Evolutionary conservation across 768 basidiomycete species (phyloP), one percentile per base, ranked within the genome.

Genomic region (Tricholoma saponaceum): DNA sequence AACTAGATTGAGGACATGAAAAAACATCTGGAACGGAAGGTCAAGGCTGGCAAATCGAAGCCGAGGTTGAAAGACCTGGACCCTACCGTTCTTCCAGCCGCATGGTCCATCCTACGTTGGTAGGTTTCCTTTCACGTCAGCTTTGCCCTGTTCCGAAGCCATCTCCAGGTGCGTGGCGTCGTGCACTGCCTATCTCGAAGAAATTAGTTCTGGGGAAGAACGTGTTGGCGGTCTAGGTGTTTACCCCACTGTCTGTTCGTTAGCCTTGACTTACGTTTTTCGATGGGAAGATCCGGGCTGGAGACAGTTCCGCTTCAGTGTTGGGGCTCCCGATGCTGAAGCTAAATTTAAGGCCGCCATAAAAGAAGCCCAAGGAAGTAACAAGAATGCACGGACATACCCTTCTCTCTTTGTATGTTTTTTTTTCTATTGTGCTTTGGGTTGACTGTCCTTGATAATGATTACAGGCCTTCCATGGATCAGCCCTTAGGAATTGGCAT

Each of bases 291-390:
- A 77, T 56, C 51, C 72, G 0, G 64, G 57, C 0, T 87, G 82
- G 79, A 72, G 78, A 25, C 89, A 90, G 60, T 90, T 87, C 67
- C 76, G 84, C 22, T 82, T 90, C 67, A 83, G 83, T 55, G 86
- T 87, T 10, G 89, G 87, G 4, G 79, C 84, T 1, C 87, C 89
- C 3, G 83, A 85, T 60, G 85, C 86, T 8, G 89, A 89, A 67
- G 84, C 85, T 14, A 84, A 82, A 59, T 87, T 87, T 65, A 73
- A 77, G 41, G 64, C 64, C 5, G 81, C 80, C 5, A 65, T 85
- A 18, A 64, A 64, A 30, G 57, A 63, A 5, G 83, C 83, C 5
- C 69, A 76, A 55, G 22, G 57, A 14, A 60, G 65, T 30, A 69
- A 77, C 58, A 2, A 18, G 0, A 81, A 84, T 61, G 79, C 82